phyloP scores from a whole-genome alignment of 306 rosid genomes.

The Lotus japonicus region DNA sequence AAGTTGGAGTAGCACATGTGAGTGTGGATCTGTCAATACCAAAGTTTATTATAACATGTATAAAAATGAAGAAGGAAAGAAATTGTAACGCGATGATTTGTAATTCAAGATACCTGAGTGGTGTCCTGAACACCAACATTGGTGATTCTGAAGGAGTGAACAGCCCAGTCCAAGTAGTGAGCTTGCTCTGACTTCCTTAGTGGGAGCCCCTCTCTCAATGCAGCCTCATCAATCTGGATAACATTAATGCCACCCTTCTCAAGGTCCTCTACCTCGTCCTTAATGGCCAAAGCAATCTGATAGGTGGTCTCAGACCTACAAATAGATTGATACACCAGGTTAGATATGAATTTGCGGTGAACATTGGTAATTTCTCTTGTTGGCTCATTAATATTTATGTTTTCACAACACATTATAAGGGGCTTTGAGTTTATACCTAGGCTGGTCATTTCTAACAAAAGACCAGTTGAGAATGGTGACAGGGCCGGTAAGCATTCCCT shows the following conservation, averaged over 20 bases:
- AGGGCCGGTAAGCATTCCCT: constrained; percentile 99
- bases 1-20: constrained; percentile 98
- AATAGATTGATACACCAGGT: constrained; percentile 6
- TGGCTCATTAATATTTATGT: neutral
- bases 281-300: constrained; percentile 89
- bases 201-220: constrained; percentile 83
- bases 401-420: neutral
- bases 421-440: constrained; percentile 41
- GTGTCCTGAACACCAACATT: constrained; percentile 68
- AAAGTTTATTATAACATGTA: neutral
- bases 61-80: neutral
- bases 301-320: constrained; percentile 73
- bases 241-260: constrained; percentile 69
- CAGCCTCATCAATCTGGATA: constrained; percentile 95
- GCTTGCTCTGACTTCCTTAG: constrained; percentile 87
- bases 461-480: constrained; percentile 98
- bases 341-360: neutral
- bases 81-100: neutral
- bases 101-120: constrained; percentile 57
- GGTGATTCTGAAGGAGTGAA: constrained; percentile 88
- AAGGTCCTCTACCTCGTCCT: constrained; percentile 92
- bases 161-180: constrained; percentile 91
- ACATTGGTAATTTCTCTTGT: neutral
- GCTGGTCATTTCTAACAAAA: constrained; percentile 81
- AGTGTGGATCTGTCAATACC: constrained; percentile 68